Conservation (phyloP, 2,329 filamentous ascomycete genomes). For the Capronia americana region DNA sequence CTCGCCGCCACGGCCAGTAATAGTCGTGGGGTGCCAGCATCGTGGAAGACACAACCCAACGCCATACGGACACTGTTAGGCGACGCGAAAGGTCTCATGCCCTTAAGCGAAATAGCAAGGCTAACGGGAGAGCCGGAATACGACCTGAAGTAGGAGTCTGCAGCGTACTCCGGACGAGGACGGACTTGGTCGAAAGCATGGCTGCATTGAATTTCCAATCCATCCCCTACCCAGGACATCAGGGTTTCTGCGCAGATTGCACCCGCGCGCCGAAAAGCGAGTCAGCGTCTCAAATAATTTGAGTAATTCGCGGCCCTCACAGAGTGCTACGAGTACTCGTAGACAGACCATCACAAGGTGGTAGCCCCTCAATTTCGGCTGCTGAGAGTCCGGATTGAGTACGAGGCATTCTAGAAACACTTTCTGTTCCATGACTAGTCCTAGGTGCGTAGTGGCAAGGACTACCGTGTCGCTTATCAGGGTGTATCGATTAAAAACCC, state of each 20-base stretch:
- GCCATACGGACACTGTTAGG: background rate
- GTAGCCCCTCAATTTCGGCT: slow-evolving; percentile 1
- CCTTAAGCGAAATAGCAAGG: background rate
- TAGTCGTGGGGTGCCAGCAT: background rate
- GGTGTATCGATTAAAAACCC: background rate
- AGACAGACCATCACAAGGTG: background rate
- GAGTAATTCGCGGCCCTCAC: background rate
- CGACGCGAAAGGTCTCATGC: background rate
- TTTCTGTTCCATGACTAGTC: slow-evolving; percentile 4
- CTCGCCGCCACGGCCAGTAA: slow-evolving; percentile 1
- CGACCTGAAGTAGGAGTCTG: background rate
- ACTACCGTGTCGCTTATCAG: background rate
- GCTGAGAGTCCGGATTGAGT: background rate
- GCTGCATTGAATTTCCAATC: background rate
- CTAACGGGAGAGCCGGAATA: background rate
- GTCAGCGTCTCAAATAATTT: background rate
- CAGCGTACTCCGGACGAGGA: too few relatives aligned
- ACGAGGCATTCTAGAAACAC: slow-evolving; percentile 9
- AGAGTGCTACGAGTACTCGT: background rate
- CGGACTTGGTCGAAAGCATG: background rate
- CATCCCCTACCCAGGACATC: too few relatives aligned
- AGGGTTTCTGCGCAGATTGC: background rate
- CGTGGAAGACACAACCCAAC: background rate
- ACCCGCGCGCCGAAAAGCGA: background rate
- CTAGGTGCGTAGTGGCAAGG: background rate